A percentile compares a stretch with the other conserved stretches of the same genome.
Evolutionary conservation across 2,329 filamentous ascomycete genomes (phyloP).

Genomic region (Cladorrhinum sp.): DNA sequence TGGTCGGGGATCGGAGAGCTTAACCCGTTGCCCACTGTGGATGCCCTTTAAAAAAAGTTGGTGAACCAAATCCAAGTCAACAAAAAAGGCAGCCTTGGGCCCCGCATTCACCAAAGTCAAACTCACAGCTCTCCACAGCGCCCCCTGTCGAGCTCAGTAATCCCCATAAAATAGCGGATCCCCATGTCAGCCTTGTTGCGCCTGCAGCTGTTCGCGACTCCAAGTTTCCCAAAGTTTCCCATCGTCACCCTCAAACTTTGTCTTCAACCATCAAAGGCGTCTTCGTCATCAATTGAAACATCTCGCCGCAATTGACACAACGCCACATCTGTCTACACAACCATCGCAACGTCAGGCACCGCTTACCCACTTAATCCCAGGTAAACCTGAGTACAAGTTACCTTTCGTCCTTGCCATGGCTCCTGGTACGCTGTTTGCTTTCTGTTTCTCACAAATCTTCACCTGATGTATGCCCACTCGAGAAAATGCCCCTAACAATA

Average conservation of each 20-base stretch:
- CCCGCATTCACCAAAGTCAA: constrained; percentile 21
- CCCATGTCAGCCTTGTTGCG: constrained; percentile 22
- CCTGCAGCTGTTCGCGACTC: neutral
- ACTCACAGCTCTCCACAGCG: neutral
- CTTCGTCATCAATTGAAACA: neutral
- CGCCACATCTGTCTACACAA: neutral
- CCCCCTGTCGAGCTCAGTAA: neutral
- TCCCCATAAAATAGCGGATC: neutral
- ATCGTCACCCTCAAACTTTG: neutral
- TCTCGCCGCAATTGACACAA: neutral
- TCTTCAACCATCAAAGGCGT: neutral
- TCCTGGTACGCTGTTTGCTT: constrained; percentile 18
- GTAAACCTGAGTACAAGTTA: neutral
- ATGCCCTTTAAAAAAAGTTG: constrained; percentile 26
- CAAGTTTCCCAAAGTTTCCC: neutral
- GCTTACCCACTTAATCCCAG: neutral
- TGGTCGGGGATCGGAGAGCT: neutral
- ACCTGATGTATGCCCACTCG: too few relatives aligned
- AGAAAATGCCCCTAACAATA: neutral
- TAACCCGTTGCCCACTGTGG: constrained; percentile 16
- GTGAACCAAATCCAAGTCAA: constrained; percentile 21
- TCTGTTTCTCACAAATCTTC: neutral
- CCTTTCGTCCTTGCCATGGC: constrained; percentile 16
- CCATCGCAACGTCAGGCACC: neutral
- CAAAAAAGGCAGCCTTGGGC: constrained; percentile 25